Evolutionary conservation across 805 yeast species (phyloP), one percentile per base, ranked within the genome.

Genomic region (Kazachstania taianensis): DNA sequence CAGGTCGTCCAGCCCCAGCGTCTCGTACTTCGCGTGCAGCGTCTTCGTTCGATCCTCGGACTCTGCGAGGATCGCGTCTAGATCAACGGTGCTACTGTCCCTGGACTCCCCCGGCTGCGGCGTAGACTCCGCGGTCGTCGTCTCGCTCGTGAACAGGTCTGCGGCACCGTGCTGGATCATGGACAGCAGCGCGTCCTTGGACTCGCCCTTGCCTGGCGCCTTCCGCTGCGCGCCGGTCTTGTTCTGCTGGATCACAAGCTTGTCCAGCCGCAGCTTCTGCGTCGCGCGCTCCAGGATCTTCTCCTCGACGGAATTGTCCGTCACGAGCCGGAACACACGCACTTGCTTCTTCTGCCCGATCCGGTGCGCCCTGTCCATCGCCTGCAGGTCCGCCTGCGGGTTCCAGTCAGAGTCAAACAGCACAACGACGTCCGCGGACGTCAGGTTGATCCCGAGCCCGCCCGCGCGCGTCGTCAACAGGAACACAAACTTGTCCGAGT

Each of bases 321-420:
- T 80, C 36, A 81, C 72, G 43, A 81, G 72, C 59, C 94, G 66
- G 51, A 75, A 81, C 2, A 81, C 92, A 50, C 73, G 76, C 20
- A 81, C 94, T 55, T 81, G 94, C 46, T 81, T 81, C 30, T 79
- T 81, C 55, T 81, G 94, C 5, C 94, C 94, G 52, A 81, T 81
- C 67, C 94, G 72, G 58, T 81, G 94, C 0, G 92, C 92, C 63
- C 94, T 70, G 54, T 81, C 94, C 92, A 81, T 81, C 1, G 89
- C 89, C 58, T 81, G 94, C 45, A 81, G 68, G 66, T 81, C 94
- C 4, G 89, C 92, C 52, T 81, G 94, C 1, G 94, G 94, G 46
- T 81, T 81, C 94, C 94, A 81, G 55, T 81, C 94, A 3, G 86
- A 78, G 59, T 81, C 94, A 52, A 66, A 81, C 30, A 81, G 57